phyloP scores from a whole-genome alignment of 768 basidiomycete genomes.

The Royoungia palumana region DNA sequence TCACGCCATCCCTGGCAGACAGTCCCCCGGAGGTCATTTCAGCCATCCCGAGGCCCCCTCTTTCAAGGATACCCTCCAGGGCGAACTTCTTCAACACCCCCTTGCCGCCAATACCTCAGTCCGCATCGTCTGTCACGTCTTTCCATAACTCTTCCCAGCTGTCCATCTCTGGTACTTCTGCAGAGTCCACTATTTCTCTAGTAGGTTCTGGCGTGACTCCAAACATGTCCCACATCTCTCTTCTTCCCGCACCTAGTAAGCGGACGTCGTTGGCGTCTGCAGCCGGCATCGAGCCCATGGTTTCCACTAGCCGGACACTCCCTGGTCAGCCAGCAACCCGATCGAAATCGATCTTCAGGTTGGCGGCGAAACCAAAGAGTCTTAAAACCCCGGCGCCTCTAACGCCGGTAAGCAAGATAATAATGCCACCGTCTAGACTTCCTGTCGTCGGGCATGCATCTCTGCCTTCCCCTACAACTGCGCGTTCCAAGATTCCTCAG shows the following conservation, averaged over 20 bases:
- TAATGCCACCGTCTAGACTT: conserved; percentile 12
- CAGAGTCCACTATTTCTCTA: conserved; percentile 19
- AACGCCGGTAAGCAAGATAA: background rate
- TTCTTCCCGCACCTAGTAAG: conserved; percentile 23
- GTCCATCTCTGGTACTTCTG: conserved; percentile 15
- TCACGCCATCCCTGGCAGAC: conserved; percentile 6
- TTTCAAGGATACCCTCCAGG: conserved; percentile 25
- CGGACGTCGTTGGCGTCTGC: conserved; percentile 29
- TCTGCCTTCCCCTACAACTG: conserved; percentile 1
- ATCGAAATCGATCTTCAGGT: conserved; percentile 31
- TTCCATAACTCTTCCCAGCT: conserved; percentile 21
- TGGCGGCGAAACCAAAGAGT: conserved; percentile 25
- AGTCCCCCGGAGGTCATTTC: background rate
- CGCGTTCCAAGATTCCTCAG: conserved; percentile 21
- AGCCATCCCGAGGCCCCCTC: conserved; percentile 1
- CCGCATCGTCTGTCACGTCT: conserved; percentile 25
- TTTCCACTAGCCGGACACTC: conserved; percentile 2
- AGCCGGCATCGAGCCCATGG: conserved; percentile 17
- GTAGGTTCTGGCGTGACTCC: background rate
- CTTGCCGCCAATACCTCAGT: conserved; percentile 30
- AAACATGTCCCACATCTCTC: conserved; percentile 21
- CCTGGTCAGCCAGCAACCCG: conserved; percentile 1
- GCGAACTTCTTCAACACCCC: conserved; percentile 2
- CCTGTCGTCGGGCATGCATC: conserved; percentile 6
- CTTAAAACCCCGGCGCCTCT: conserved; percentile 12